Conservation (phyloP, 139 green algal species). For the Chlorella sp. region DNA sequence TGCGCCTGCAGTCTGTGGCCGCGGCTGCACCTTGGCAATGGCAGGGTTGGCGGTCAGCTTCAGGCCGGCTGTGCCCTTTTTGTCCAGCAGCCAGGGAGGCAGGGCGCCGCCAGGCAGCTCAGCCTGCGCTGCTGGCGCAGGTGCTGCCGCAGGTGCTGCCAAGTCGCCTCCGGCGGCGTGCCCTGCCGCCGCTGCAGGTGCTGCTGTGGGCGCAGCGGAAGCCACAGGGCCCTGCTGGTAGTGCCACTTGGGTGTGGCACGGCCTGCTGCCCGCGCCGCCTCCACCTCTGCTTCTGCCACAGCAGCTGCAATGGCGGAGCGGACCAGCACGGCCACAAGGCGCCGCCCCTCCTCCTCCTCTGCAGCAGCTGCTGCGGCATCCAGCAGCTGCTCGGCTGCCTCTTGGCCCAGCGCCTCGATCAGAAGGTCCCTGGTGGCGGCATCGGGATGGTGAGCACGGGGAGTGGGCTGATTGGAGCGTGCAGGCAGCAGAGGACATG, state of each 20-base stretch:
- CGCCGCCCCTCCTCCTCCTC: slow-evolving; percentile 19
- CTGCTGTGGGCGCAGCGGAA: not conserved
- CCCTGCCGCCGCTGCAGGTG: not conserved
- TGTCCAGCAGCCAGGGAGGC: slow-evolving; percentile 20
- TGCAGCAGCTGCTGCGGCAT: not conserved
- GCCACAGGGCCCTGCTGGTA: no score
- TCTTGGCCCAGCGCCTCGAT: not conserved
- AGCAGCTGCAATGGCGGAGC: slow-evolving; percentile 14
- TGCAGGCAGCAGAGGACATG: not conserved
- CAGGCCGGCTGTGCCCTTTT: not conserved
- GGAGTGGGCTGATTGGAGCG: not conserved
- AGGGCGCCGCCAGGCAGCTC: slow-evolving; percentile 1
- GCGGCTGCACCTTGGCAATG: slow-evolving; percentile 13
- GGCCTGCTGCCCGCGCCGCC: not conserved
- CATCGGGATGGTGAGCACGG: not conserved
- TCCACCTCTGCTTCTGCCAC: slow-evolving; percentile 11
- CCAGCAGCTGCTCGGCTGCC: not conserved
- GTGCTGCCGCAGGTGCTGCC: not conserved
- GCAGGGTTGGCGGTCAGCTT: slow-evolving; percentile 26
- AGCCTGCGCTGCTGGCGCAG: not conserved
- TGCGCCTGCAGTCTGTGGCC: not conserved
- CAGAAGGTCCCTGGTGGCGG: slow-evolving; percentile 14
- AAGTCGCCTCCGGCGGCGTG: not conserved
- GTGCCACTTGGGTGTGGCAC: not conserved
- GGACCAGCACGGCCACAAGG: slow-evolving; percentile 7